phyloP scores from a whole-genome alignment of 2,329 filamentous ascomycete genomes.

The Beauveria scarabaeidicola region DNA sequence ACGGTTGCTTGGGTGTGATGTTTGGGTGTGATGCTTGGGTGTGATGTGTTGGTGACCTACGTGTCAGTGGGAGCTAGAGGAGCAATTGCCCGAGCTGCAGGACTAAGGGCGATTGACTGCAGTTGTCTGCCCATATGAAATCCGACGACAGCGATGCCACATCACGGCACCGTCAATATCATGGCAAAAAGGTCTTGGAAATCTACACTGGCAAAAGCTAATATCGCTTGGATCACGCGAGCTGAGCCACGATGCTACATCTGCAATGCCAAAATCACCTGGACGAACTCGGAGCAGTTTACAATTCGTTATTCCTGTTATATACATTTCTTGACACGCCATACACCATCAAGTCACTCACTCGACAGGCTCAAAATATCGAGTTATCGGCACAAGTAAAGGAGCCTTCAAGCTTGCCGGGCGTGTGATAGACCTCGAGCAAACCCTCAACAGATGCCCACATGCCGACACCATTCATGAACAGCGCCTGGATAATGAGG shows the following conservation, averaged over 20 bases:
- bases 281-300: not conserved
- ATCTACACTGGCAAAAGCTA: not conserved
- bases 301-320: not conserved
- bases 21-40: not conserved
- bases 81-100: not conserved
- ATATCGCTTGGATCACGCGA: no score
- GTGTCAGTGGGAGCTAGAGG: not conserved
- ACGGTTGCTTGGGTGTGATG: not conserved
- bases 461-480: slow-evolving; percentile 28
- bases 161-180: not conserved
- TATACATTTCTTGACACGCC: not conserved
- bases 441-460: slow-evolving; percentile 26
- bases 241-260: not conserved
- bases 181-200: not conserved
- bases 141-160: no score
- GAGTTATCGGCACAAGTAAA: slow-evolving; percentile 28
- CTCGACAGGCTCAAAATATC: slow-evolving; percentile 18
- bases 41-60: slow-evolving; percentile 4
- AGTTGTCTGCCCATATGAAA: not conserved
- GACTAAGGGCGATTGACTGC: not conserved
- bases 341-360: not conserved
- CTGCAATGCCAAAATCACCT: not conserved
- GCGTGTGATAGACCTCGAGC: slow-evolving; percentile 21
- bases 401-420: slow-evolving; percentile 21
- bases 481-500: slow-evolving; percentile 24